Percentiles rank a stretch among this genome's conserved stretches.
These are phyloP conservation scores for Fistulinella prunicolor DNA, from an alignment of 768 basidiomycete genomes.

Conservation along the genomic window DNA sequence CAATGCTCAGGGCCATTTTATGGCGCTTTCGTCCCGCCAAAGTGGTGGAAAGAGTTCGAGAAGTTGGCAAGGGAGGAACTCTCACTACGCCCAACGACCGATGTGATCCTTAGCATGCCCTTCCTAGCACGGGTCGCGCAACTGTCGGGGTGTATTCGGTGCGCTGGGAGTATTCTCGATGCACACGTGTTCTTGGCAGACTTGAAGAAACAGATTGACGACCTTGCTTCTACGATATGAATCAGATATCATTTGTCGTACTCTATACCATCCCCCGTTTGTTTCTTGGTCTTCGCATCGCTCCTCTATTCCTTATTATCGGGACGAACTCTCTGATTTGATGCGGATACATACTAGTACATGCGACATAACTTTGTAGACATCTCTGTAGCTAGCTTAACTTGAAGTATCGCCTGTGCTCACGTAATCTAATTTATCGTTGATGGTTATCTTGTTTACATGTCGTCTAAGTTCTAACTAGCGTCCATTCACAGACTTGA, in stretches of 20 bases:
- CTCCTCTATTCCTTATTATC: too few species aligned
- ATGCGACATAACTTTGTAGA: too few species aligned
- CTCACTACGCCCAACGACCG: conserved; percentile 50
- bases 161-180: conserved; percentile 63
- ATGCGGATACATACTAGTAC: too few species aligned
- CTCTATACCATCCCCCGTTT: neutral
- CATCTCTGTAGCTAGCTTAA: too few species aligned
- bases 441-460: too few species aligned
- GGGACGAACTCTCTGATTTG: too few species aligned
- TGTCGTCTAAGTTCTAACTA: too few species aligned
- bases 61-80: conserved; percentile 57
- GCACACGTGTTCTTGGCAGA: conserved; percentile 53
- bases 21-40: conserved; percentile 49
- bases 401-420: too few species aligned
- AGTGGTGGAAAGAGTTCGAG: conserved; percentile 69
- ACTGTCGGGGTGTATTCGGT: conserved; percentile 55
- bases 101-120: conserved; percentile 55
- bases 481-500: neutral
- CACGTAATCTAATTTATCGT: too few species aligned
- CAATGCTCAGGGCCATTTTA: conserved; percentile 57
- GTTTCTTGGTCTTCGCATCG: neutral
- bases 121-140: conserved; percentile 55
- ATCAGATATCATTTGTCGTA: neutral
- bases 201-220: conserved; percentile 59
- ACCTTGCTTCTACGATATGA: conserved; percentile 44